Conservation (phyloP, 1,284 basidiomycete species). For the Ceratobasidium sp. region DNA sequence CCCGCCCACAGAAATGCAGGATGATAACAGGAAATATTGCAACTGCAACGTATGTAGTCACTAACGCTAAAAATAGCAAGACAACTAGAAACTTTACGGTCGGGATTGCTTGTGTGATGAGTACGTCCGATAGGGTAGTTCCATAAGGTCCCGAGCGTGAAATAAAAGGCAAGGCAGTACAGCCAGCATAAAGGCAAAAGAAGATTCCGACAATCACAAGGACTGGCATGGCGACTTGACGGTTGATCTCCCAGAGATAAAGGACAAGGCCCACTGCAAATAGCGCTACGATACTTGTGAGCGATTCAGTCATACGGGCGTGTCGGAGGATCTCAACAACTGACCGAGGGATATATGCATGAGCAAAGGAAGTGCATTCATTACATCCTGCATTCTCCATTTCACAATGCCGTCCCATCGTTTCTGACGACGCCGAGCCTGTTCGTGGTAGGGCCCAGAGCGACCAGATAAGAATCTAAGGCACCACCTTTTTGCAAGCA, state of each 20-base stretch:
- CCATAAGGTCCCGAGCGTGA: not conserved
- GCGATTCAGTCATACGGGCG: not conserved
- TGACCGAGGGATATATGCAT: constrained; percentile 8
- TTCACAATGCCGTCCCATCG: not conserved
- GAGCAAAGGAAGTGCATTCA: not conserved
- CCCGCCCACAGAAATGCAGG: no score
- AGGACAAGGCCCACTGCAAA: not conserved
- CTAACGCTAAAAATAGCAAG: no score
- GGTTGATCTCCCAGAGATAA: constrained; percentile 12
- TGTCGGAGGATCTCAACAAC: not conserved
- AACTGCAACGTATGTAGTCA: no score
- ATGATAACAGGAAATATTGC: no score
- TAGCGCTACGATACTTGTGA: not conserved
- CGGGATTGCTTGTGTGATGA: not conserved
- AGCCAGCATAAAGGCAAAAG: not conserved
- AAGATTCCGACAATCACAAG: not conserved
- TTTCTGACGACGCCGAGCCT: not conserved
- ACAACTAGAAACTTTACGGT: no score
- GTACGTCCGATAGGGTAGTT: not conserved
- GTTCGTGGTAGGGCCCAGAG: constrained; percentile 2
- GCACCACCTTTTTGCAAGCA: constrained; percentile 14
- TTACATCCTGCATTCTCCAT: not conserved
- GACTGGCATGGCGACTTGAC: not conserved
- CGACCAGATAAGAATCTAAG: constrained; percentile 8
- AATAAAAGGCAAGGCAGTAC: not conserved